These are phyloP conservation scores for Millerozyma miso DNA, from an alignment of 805 yeast genomes.

Conservation along the genomic window DNA sequence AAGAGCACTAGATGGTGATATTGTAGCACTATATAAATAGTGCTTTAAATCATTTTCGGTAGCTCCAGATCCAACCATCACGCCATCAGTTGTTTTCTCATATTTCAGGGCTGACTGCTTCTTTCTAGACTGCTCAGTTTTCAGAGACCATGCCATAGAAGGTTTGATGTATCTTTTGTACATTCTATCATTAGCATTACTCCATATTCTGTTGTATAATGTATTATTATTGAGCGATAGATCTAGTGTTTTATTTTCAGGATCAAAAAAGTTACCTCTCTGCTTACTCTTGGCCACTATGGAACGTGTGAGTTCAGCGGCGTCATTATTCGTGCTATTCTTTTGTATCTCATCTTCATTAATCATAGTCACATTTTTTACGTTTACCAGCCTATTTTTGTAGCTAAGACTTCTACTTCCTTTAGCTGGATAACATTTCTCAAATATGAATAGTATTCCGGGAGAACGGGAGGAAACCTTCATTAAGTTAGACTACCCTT, in stretches of 20 bases:
- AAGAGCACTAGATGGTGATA: conserved; percentile 12
- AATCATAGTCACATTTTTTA: neutral
- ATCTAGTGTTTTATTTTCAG: conserved; percentile 20
- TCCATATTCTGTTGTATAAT: conserved; percentile 14
- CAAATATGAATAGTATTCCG: neutral
- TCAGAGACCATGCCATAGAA: conserved; percentile 17
- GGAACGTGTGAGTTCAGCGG: conserved; percentile 2
- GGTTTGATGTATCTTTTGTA: conserved; percentile 14
- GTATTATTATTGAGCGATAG: conserved; percentile 15
- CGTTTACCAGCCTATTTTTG: neutral
- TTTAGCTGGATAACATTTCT: neutral
- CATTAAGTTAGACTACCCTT: neutral
- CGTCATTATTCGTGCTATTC: neutral
- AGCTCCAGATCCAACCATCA: neutral
- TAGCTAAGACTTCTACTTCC: neutral
- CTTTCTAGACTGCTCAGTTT: conserved; percentile 1
- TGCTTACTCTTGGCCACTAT: conserved; percentile 3
- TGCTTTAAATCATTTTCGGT: conserved; percentile 1
- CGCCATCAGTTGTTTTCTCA: neutral
- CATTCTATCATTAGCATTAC: conserved; percentile 16
- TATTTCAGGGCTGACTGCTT: neutral
- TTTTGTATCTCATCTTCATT: neutral
- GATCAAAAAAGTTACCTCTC: conserved; percentile 12
- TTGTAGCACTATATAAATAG: conserved; percentile 11
- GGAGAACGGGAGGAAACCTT: neutral